Evolutionary conservation across 2,329 filamentous ascomycete species (phyloP), one percentile per base, ranked within the genome.

Genomic region (Fusarium armeniacum): DNA sequence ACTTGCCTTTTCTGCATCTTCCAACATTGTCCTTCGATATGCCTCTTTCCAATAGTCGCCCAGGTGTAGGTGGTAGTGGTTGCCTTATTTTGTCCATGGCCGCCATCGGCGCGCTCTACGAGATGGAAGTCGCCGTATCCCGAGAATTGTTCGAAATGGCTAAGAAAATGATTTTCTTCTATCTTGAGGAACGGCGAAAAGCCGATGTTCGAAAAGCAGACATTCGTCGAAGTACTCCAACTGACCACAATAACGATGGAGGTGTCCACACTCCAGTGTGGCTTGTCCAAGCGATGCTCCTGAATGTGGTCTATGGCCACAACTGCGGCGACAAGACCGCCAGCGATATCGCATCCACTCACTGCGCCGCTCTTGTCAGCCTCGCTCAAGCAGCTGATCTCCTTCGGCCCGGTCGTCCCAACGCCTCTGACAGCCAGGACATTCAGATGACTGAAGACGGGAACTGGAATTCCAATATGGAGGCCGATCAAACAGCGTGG

Each of bases 241-340:
- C 81, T 55, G 85, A 87, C 65, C 80, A 84, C 36, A 79, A 77
- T 44, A 81, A 84, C 57, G 91, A 93, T 62, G 86, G 86, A 51
- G 85, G 89, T 18, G 86, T 89, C 40, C 89, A 93, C 71, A 95
- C 94, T 3, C 95, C 95, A 1, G 85, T 98, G 41, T 98, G 95
- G 94, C 86, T 99, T 28, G 94, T 98, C 18, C 96, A 98, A 80
- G 93, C 95, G 1, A 98, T 98, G 95, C 84, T 98, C 11, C 85
- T 99, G 52, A 98, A 97, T 77, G 93, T 98, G 38, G 92, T 98
- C 18, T 98, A 97, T 77, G 95, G 95, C 16, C 93, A 98, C 79
- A 97, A 97, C 72, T 97, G 94, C 77, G 93, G 93, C 38, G 95
- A 98, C 78, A 95, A 97, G 81, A 91, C 90, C 56, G 92, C 93